phyloP scores from a whole-genome alignment of 345 rosid genomes.

The Arabidopsis arenosa region DNA sequence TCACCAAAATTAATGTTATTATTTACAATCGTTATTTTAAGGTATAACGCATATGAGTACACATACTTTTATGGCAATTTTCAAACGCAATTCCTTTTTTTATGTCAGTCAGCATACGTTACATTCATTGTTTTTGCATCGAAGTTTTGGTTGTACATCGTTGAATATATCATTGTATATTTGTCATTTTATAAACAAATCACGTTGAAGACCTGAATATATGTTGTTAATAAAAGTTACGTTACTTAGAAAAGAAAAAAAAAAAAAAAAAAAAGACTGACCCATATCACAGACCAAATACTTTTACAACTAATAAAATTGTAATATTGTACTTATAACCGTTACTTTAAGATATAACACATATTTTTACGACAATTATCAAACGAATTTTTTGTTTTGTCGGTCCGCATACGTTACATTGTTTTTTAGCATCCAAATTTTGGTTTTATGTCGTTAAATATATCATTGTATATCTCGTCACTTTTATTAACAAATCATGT shows the following conservation, averaged over 20 bases:
- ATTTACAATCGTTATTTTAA: not conserved
- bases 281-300: no score
- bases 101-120: not conserved
- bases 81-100: not conserved
- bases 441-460: not conserved
- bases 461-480: not conserved
- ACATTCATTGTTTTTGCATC: not conserved
- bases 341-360: not conserved
- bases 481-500: not conserved
- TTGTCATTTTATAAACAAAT: not conserved
- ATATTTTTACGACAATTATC: not conserved
- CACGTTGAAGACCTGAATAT: not conserved
- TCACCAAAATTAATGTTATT: not conserved
- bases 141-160: not conserved
- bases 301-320: no score
- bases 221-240: not conserved
- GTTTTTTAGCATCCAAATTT: not conserved
- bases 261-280: no score
- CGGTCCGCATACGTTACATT: not conserved
- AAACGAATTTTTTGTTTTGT: not conserved
- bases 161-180: no score
- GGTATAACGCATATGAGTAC: not conserved
- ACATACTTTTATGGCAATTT: not conserved
- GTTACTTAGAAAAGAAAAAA: no score
- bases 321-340: no score